Percentiles rank a stretch among this genome's conserved stretches.
Conservation (phyloP, 202 grass and related monocot genomes). For the Brachypodium distachyon region DNA sequence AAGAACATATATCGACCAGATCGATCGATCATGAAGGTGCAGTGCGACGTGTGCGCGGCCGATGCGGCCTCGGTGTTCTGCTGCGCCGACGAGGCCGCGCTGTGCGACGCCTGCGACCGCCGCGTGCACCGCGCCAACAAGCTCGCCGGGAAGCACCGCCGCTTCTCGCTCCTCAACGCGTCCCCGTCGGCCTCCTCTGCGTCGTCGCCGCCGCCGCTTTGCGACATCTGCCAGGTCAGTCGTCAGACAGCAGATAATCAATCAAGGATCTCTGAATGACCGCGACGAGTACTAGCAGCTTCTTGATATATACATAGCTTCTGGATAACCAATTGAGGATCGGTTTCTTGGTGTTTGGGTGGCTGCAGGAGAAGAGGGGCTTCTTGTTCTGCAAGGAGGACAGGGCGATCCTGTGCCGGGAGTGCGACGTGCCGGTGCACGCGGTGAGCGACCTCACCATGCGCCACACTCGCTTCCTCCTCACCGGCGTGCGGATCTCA, state of each 20-base stretch:
- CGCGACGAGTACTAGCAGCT: no score
- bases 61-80: constrained; percentile 86
- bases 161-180: constrained; percentile 65
- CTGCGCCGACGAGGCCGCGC: constrained; percentile 90
- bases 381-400: constrained; percentile 97
- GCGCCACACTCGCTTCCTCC: constrained; percentile 74
- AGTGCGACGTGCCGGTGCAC: constrained; percentile 83
- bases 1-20: not conserved
- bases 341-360: no score
- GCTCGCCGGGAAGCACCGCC: constrained; percentile 72
- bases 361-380: constrained; percentile 64
- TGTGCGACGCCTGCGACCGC: constrained; percentile 70
- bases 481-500: constrained; percentile 77
- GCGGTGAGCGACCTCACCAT: constrained; percentile 49
- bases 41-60: constrained; percentile 72
- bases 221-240: constrained; percentile 91
- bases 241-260: not conserved
- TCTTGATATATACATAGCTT: no score
- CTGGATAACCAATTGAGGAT: no score
- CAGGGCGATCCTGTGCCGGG: constrained; percentile 76
- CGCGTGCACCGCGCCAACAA: constrained; percentile 80
- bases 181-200: constrained; percentile 2
- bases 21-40: constrained; percentile 60
- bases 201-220: constrained; percentile 30
- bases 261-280: no score